Evolutionary conservation across 73 alveolate genomes (phyloP).

Genomic region (Blepharisma japonicum): DNA sequence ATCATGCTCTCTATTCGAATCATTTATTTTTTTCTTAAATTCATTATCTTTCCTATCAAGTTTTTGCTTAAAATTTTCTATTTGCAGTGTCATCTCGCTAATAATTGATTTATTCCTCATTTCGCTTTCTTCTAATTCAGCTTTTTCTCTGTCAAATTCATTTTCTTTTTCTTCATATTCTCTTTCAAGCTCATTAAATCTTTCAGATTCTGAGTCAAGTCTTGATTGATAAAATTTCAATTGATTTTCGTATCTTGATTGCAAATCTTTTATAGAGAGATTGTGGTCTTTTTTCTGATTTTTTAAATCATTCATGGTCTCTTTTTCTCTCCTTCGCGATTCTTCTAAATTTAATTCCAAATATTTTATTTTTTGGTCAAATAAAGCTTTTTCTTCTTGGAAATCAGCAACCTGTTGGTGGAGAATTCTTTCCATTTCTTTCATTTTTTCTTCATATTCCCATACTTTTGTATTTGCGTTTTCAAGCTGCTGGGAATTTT

Average conservation of each 20-base stretch:
- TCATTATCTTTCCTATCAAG: not conserved
- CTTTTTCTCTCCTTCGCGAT: constrained; percentile 35
- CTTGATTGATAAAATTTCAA: not conserved
- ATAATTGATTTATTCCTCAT: not conserved
- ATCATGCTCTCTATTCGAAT: not conserved
- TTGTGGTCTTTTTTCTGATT: constrained; percentile 46
- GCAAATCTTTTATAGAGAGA: constrained; percentile 14
- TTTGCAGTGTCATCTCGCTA: not conserved
- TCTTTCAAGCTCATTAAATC: constrained; percentile 21
- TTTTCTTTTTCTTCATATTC: constrained; percentile 27
- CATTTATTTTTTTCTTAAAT: not conserved
- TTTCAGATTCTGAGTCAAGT: constrained; percentile 19
- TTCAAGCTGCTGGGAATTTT: constrained; percentile 46
- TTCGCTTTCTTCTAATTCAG: constrained; percentile 18
- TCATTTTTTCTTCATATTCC: constrained; percentile 62
- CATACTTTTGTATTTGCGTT: constrained; percentile 45
- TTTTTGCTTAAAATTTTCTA: not conserved
- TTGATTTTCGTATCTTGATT: constrained; percentile 4
- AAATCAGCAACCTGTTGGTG: not conserved
- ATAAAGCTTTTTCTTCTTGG: constrained; percentile 82
- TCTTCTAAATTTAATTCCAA: constrained; percentile 55
- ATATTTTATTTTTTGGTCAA: constrained; percentile 65
- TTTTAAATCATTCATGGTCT: constrained; percentile 35
- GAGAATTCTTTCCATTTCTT: constrained; percentile 71
- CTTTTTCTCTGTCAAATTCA: not conserved